phyloP scores from a whole-genome alignment of 306 rosid species.

The Alnus glutinosa region DNA sequence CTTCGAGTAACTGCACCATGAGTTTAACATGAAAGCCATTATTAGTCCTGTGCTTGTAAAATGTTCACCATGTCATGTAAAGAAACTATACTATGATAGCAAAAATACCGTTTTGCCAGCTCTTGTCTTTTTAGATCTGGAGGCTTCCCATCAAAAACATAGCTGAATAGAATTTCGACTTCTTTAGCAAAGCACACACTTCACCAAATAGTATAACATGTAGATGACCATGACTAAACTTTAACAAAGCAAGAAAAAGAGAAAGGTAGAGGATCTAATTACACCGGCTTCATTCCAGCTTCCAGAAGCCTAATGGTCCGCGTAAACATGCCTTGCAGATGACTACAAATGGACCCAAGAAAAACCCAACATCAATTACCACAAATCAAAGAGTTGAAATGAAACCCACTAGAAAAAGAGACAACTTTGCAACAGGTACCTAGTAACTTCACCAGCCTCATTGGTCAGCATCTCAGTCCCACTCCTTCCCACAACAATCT shows the following conservation, averaged over 20 bases:
- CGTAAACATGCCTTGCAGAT: constrained; percentile 94
- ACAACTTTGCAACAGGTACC: constrained; percentile 39
- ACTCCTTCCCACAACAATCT: constrained; percentile 97
- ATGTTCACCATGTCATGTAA: neutral
- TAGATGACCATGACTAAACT: neutral
- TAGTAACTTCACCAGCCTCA: constrained; percentile 99
- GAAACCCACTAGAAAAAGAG: neutral
- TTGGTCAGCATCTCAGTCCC: constrained; percentile 95
- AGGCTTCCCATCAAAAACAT: constrained; percentile 94
- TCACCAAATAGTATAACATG: constrained; percentile 1
- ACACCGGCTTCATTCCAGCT: constrained; percentile 95
- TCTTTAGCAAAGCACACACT: constrained; percentile 5
- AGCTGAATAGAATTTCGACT: constrained; percentile 41
- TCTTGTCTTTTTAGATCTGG: constrained; percentile 92
- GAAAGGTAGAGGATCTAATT: constrained; percentile 23
- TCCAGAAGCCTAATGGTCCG: constrained; percentile 94
- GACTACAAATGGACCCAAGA: constrained; percentile 46
- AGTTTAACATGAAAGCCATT: constrained; percentile 18
- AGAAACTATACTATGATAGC: constrained; percentile 5
- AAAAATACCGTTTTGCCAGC: constrained; percentile 84
- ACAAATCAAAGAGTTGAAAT: constrained; percentile 3
- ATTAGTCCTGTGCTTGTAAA: constrained; percentile 1
- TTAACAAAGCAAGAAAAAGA: neutral
- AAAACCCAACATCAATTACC: constrained; percentile 28
- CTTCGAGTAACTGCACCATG: constrained; percentile 55